Conservation (phyloP, 495 filamentous ascomycete species). For the Penicillium longicatenatum region DNA sequence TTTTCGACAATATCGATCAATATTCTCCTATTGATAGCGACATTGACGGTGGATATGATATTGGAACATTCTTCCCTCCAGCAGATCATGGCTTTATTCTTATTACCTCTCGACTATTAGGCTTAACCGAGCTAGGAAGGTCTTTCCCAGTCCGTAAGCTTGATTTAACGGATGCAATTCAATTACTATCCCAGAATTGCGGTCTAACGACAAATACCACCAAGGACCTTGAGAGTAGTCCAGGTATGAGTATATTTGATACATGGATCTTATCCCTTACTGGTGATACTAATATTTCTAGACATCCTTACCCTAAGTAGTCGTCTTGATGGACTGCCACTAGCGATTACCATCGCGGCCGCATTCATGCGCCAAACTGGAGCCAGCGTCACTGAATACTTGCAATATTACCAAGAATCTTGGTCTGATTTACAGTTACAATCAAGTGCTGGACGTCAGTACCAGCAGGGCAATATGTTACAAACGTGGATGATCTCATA, state of each 20-base stretch:
- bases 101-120: constrained; percentile 39
- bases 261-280: not conserved
- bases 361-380: constrained; percentile 42
- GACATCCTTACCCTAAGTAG: constrained; percentile 23
- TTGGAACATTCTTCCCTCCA: constrained; percentile 32
- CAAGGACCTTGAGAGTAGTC: constrained; percentile 7
- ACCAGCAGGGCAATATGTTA: constrained; percentile 39
- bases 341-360: constrained; percentile 46
- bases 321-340: constrained; percentile 42
- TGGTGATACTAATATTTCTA: constrained; percentile 23
- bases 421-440: constrained; percentile 40
- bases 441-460: constrained; percentile 31
- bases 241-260: constrained; percentile 8
- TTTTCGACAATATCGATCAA: constrained; percentile 47
- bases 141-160: constrained; percentile 29
- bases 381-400: constrained; percentile 35
- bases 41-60: constrained; percentile 32
- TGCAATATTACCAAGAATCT: constrained; percentile 41
- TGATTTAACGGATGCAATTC: constrained; percentile 16
- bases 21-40: constrained; percentile 24
- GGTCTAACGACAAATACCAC: constrained; percentile 4
- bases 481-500: constrained; percentile 51
- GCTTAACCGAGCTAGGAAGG: constrained; percentile 30
- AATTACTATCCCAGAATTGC: constrained; percentile 28
- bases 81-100: constrained; percentile 45